Evolutionary conservation across 495 filamentous ascomycete species (phyloP).

Genomic region (Podospora conica): DNA sequence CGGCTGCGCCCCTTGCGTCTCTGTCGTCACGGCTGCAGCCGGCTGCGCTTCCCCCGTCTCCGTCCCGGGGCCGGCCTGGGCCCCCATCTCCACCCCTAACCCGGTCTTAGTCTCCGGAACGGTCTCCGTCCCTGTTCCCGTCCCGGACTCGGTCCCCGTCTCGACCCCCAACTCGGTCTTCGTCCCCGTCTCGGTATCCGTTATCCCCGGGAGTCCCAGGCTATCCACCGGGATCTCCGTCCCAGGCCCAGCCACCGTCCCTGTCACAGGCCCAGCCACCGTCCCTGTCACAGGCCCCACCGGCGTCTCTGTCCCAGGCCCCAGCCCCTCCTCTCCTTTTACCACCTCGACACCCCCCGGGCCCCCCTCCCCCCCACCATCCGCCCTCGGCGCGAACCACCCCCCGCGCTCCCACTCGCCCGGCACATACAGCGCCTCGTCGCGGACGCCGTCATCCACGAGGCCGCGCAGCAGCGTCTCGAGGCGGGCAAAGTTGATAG

Average conservation of each 20-base stretch:
- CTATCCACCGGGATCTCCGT: neutral
- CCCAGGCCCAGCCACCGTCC: neutral
- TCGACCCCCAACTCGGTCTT: too few species aligned
- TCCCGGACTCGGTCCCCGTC: too few species aligned
- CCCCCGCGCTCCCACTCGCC: constrained; percentile 70
- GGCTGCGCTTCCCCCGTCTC: neutral
- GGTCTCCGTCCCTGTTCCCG: too few species aligned
- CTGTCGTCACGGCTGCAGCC: neutral
- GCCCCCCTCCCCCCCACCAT: neutral
- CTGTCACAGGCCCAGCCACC: neutral
- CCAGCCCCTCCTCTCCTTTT: neutral
- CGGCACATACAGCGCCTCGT: constrained; percentile 48
- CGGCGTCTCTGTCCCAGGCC: neutral
- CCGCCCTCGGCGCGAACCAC: constrained; percentile 48
- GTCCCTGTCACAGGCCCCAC: neutral
- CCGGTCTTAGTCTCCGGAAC: too few species aligned
- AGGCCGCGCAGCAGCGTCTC: constrained; percentile 56
- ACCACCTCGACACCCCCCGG: neutral
- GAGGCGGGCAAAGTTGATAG: constrained; percentile 65
- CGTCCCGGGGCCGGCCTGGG: neutral
- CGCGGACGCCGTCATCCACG: constrained; percentile 39
- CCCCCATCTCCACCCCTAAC: too few species aligned
- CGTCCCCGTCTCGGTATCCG: too few species aligned
- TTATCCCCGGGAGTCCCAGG: neutral
- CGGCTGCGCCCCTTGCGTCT: neutral